Conservation (phyloP, 257 asterid species). For the Nyctanthes arbortristis region DNA sequence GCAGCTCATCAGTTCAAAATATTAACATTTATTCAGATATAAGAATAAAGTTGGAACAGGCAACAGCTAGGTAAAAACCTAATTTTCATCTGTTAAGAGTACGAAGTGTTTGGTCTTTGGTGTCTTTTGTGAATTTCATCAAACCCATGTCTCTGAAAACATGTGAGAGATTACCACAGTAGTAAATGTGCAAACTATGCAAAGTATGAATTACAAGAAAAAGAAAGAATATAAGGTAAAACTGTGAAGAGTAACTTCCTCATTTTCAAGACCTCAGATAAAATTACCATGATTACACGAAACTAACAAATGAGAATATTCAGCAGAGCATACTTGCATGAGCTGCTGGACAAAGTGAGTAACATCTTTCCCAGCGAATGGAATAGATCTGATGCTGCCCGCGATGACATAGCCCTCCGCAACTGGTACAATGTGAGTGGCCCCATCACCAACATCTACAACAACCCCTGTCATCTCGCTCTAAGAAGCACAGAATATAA, state of each 20-base stretch:
- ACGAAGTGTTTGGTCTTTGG: not conserved
- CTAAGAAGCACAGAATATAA: conserved; percentile 59
- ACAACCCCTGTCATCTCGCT: conserved; percentile 99
- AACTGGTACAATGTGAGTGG: conserved; percentile 95
- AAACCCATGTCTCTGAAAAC: not conserved
- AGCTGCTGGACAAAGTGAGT: conserved; percentile 87
- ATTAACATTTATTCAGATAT: conserved; percentile 8
- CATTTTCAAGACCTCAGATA: not conserved
- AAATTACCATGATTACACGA: not conserved
- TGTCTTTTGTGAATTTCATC: not conserved
- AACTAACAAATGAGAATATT: conserved; percentile 1
- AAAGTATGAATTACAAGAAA: not conserved
- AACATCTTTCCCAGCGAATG: conserved; percentile 81
- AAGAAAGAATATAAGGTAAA: not conserved
- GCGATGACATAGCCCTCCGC: conserved; percentile 97
- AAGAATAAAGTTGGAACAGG: not conserved
- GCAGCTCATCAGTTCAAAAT: conserved; percentile 6
- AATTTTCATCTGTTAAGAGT: not conserved
- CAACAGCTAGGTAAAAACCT: not conserved
- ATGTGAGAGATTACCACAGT: not conserved
- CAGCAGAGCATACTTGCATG: conserved; percentile 60
- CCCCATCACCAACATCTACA: conserved; percentile 95
- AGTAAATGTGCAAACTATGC: not conserved
- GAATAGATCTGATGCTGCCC: conserved; percentile 91
- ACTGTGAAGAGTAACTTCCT: not conserved